These are phyloP conservation scores for Tetrapisispora fleetii DNA, from an alignment of 805 yeast species.

Conservation along the genomic window DNA sequence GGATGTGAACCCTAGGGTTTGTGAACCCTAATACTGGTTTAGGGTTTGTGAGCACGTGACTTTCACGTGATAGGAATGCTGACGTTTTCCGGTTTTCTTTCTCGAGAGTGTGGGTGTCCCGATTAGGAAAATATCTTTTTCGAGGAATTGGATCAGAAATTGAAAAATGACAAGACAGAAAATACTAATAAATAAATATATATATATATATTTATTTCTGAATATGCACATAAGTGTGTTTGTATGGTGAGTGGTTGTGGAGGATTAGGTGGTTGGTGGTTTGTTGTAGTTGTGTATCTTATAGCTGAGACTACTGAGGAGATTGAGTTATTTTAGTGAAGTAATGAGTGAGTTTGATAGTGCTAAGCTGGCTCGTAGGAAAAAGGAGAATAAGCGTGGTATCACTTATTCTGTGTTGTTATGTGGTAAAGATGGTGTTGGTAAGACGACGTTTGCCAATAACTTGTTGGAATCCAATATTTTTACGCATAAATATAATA, in stretches of 20 bases:
- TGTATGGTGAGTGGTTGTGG: too few species aligned
- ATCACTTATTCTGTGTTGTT: slow-evolving; percentile 65
- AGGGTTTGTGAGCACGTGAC: not conserved
- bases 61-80: not conserved
- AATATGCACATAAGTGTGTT: too few species aligned
- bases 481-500: slow-evolving; percentile 48
- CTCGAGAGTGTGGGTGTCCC: not conserved
- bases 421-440: slow-evolving; percentile 66
- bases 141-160: not conserved
- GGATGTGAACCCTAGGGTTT: too few species aligned
- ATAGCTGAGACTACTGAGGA: too few species aligned
- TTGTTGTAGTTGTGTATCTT: too few species aligned
- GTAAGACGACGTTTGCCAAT: slow-evolving; percentile 68
- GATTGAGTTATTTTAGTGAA: too few species aligned
- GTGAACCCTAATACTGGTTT: not conserved
- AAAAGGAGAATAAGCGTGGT: slow-evolving; percentile 64
- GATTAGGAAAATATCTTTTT: not conserved
- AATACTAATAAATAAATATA: too few species aligned
- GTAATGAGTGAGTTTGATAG: slow-evolving; percentile 5
- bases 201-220: not conserved
- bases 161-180: not conserved
- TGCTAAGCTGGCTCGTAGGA: slow-evolving; percentile 34
- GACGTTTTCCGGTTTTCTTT: not conserved
- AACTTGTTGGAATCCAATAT: slow-evolving; percentile 53
- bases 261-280: too few species aligned